Evolutionary conservation across 768 basidiomycete genomes (phyloP), one percentile per base, ranked within the genome.

Genomic region (Royoungia palumana): DNA sequence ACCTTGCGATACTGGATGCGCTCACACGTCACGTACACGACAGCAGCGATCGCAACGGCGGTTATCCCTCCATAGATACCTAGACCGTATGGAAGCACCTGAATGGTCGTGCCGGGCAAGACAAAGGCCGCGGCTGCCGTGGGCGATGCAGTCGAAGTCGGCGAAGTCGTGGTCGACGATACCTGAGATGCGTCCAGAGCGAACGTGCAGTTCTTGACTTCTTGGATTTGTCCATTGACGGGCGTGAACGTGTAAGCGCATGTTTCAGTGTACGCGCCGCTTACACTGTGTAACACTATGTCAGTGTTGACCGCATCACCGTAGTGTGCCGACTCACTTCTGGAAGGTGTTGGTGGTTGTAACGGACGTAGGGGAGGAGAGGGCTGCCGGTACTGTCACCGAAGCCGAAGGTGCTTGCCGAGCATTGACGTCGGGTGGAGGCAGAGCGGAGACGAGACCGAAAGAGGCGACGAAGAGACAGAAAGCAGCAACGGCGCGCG

Each of bases 1-100:
- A 88, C 89, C 77, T 82, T 87, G 73, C 89, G 84, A 63, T 90
- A 90, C 68, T 85, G 87, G 21, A 89, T 82, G 40, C 93, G 80
- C 74, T 94, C 90, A 61, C 84, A 90, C 6, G 89, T 91, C 55
- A 94, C 90, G 65, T 91, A 72, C 43, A 80, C 85, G 49, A 94
- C 87, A 20, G 89, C 82, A 52, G 87, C 81, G 56, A 95, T 65
- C 16, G 86, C 87, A 58, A 94, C 85, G 8, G 85, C 85, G 25
- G 89, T 89, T 50, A 95, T 85, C 54, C 89, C 90, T 39, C 85
- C 88, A 61, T 88, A 92, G 10, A 94, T 78, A 44, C 85, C 87
- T 36, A 93, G 75, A 55, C 90, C 90, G 54, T 93, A 82, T 0
- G 90, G 90, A 28, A 91, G 74, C 5, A 92, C 89, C 35, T 80